Evolutionary conservation across 345 rosid species (phyloP).

Genomic region (Euphorbia lathyris): DNA sequence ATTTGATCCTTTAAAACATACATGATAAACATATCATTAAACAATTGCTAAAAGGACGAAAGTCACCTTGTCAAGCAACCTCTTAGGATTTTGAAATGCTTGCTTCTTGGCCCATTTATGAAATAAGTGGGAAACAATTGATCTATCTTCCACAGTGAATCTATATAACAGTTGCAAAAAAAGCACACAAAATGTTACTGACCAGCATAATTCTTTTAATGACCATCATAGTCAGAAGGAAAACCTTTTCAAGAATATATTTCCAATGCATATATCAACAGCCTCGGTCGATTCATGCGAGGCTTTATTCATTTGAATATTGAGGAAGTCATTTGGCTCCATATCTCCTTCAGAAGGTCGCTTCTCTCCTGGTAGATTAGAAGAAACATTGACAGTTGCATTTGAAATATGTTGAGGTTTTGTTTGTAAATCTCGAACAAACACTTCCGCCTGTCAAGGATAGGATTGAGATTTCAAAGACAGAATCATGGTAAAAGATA

Average conservation of each 20-base stretch:
- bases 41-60: background rate
- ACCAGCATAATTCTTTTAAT: constrained; percentile 12
- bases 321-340: constrained; percentile 24
- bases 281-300: constrained; percentile 37
- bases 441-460: constrained; percentile 49
- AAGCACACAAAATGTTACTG: background rate
- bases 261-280: constrained; percentile 45
- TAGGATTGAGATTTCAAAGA: background rate
- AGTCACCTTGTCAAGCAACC: constrained; percentile 78
- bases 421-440: constrained; percentile 34
- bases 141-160: constrained; percentile 73
- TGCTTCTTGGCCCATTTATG: constrained; percentile 91
- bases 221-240: constrained; percentile 14
- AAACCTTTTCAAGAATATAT: constrained; percentile 70
- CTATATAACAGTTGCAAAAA: constrained; percentile 34
- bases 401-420: constrained; percentile 36
- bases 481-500: background rate
- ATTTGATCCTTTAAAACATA: background rate
- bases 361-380: constrained; percentile 28
- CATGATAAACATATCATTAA: background rate
- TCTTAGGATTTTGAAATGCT: constrained; percentile 85
- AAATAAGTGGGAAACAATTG: constrained; percentile 80
- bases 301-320: constrained; percentile 33
- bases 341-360: constrained; percentile 26
- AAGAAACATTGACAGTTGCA: constrained; percentile 23